A percentile compares a stretch with the other conserved stretches of the same genome.
These are phyloP conservation scores for Amaranthus tricolor DNA, from an alignment of 179 eudicot species.

Conservation along the genomic window DNA sequence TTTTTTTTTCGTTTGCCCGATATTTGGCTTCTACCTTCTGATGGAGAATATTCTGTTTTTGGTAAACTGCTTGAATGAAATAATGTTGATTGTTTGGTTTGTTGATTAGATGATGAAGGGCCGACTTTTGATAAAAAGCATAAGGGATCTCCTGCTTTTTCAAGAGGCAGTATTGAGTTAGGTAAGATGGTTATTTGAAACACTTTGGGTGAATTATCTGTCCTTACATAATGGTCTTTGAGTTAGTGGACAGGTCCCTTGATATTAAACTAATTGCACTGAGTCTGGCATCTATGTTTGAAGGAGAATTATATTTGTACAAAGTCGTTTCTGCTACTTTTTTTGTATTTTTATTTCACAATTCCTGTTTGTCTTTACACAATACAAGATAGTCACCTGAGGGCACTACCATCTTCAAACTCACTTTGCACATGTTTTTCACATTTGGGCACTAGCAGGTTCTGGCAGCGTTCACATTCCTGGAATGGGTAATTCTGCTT, in stretches of 20 bases:
- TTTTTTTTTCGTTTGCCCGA: background rate
- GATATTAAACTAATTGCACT: background rate
- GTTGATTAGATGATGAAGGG: constrained; percentile 59
- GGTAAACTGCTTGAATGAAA: background rate
- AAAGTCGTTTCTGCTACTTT: background rate
- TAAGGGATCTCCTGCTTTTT: constrained; percentile 52
- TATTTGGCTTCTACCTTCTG: background rate
- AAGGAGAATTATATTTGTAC: background rate
- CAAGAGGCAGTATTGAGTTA: constrained; percentile 52
- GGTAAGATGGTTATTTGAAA: constrained; percentile 47
- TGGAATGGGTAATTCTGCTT: constrained; percentile 89
- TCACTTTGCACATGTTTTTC: constrained; percentile 93
- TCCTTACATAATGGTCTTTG: background rate
- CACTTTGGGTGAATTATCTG: background rate
- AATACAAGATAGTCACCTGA: constrained; percentile 53
- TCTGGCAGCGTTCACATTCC: constrained; percentile 90
- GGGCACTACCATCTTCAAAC: constrained; percentile 61
- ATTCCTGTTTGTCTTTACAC: constrained; percentile 27
- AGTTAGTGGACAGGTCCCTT: constrained; percentile 5
- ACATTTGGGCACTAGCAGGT: constrained; percentile 99
- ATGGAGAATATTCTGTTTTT: background rate
- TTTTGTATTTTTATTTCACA: constrained; percentile 1
- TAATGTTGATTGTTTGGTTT: constrained; percentile 9
- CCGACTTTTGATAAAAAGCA: constrained; percentile 59
- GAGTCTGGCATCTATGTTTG: background rate